Evolutionary conservation across 106 monocot genomes (phyloP).

Genomic region (Allium sativum): DNA sequence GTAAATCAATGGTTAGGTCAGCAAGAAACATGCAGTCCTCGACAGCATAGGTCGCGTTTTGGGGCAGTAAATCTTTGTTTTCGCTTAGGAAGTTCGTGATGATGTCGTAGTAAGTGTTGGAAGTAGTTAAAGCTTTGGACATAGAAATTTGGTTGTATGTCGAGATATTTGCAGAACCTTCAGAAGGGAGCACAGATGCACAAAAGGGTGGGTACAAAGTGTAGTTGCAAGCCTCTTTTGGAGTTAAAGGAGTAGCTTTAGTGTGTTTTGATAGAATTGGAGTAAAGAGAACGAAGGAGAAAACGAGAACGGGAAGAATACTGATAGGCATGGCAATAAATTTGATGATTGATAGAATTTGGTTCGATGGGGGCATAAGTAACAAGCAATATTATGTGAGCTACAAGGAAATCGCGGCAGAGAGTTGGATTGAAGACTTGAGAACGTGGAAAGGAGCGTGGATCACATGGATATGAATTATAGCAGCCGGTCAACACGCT

Average conservation of each 20-base stretch:
- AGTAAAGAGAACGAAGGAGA: constrained; percentile 7
- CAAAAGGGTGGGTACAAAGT: constrained; percentile 46
- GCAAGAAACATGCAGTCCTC: background rate
- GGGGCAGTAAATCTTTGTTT: background rate
- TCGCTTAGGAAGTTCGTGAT: constrained; percentile 11
- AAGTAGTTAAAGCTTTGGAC: constrained; percentile 30
- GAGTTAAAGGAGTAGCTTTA: constrained; percentile 21
- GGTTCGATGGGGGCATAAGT: too few relatives aligned
- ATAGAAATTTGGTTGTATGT: constrained; percentile 42
- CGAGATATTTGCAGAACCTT: constrained; percentile 24
- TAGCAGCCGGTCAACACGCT: too few relatives aligned
- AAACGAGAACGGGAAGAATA: background rate
- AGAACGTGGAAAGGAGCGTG: too few relatives aligned
- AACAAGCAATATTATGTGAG: too few relatives aligned
- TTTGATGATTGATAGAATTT: too few relatives aligned
- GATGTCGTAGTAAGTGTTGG: constrained; percentile 16
- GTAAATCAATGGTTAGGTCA: background rate
- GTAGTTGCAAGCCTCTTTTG: constrained; percentile 27
- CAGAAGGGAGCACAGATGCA: constrained; percentile 24
- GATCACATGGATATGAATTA: too few relatives aligned
- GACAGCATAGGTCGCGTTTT: background rate
- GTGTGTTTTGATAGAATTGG: constrained; percentile 1
- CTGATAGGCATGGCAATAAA: too few relatives aligned
- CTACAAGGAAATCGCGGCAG: too few relatives aligned
- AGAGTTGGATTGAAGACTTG: too few relatives aligned